phyloP scores from a whole-genome alignment of 106 monocot species.

The Acorus gramineus region DNA sequence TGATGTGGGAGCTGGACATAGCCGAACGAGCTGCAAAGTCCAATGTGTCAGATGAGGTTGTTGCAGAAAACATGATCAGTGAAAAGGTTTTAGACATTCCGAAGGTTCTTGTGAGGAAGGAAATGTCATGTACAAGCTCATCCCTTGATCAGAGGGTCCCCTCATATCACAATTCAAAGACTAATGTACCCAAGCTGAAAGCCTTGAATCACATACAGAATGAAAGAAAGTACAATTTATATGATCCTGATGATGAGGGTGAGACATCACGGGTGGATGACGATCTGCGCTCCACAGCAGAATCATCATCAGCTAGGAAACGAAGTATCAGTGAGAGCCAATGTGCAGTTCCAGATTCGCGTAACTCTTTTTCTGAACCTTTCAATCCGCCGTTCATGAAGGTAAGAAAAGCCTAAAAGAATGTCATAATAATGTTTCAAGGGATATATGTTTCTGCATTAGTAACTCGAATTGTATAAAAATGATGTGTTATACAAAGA shows the following conservation, averaged over 20 bases:
- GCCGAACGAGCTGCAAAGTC: conserved; percentile 21
- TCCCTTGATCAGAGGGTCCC: conserved; percentile 66
- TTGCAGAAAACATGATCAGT: conserved; percentile 47
- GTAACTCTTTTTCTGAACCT: conserved; percentile 11
- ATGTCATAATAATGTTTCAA: conserved; percentile 6
- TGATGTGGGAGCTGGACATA: conserved; percentile 72
- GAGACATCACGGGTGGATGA: conserved; percentile 16
- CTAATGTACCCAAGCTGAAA: not conserved
- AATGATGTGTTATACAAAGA: no score
- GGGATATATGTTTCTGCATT: not conserved
- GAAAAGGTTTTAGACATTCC: conserved; percentile 52
- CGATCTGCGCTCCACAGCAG: conserved; percentile 37
- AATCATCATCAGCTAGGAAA: conserved; percentile 38
- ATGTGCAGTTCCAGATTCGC: conserved; percentile 19
- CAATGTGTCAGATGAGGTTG: conserved; percentile 29
- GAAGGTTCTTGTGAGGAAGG: conserved; percentile 43
- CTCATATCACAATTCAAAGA: conserved; percentile 18
- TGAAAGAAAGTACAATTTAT: not conserved
- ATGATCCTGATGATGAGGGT: not conserved
- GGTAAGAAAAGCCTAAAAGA: conserved; percentile 10
- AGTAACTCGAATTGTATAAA: no score
- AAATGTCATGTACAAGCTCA: conserved; percentile 21
- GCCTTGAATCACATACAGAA: conserved; percentile 4
- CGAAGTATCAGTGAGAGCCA: conserved; percentile 30
- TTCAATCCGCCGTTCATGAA: conserved; percentile 3